phyloP scores from a whole-genome alignment of 768 basidiomycete genomes.

The Flagelloscypha sp. region DNA sequence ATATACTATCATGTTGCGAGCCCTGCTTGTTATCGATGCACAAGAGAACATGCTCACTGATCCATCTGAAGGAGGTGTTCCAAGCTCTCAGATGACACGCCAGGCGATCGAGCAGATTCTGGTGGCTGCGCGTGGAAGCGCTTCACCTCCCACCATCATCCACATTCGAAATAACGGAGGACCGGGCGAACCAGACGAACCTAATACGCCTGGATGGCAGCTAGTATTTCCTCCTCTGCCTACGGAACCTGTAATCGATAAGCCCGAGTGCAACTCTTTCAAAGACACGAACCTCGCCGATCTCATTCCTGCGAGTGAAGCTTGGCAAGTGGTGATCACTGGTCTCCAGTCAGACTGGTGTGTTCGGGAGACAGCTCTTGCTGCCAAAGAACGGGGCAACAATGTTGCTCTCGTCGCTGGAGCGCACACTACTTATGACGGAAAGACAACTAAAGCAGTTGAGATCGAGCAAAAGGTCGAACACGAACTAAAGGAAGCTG shows the following conservation, averaged over 20 bases:
- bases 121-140: slow-evolving; percentile 36
- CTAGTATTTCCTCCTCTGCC: slow-evolving; percentile 46
- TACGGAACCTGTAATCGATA: slow-evolving; percentile 52
- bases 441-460: slow-evolving; percentile 42
- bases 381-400: slow-evolving; percentile 56
- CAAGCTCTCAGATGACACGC: slow-evolving; percentile 31
- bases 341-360: slow-evolving; percentile 58
- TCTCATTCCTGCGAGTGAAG: slow-evolving; percentile 41
- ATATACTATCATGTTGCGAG: too few relatives aligned
- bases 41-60: slow-evolving; percentile 43
- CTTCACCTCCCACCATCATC: slow-evolving; percentile 47
- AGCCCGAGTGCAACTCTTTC: slow-evolving; percentile 65
- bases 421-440: slow-evolving; percentile 61
- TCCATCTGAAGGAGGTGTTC: slow-evolving; percentile 45
- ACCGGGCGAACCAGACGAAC: slow-evolving; percentile 52
- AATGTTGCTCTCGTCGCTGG: slow-evolving; percentile 54
- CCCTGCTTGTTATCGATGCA: slow-evolving; percentile 53
- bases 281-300: slow-evolving; percentile 45
- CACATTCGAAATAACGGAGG: slow-evolving; percentile 65
- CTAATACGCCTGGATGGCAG: slow-evolving; percentile 48
- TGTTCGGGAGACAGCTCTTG: slow-evolving; percentile 42
- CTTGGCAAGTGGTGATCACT: slow-evolving; percentile 58
- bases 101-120: slow-evolving; percentile 45
- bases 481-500: slow-evolving; percentile 60
- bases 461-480: slow-evolving; percentile 54